Evolutionary conservation across 495 filamentous ascomycete genomes (phyloP).

Genomic region (Letharia lupina): DNA sequence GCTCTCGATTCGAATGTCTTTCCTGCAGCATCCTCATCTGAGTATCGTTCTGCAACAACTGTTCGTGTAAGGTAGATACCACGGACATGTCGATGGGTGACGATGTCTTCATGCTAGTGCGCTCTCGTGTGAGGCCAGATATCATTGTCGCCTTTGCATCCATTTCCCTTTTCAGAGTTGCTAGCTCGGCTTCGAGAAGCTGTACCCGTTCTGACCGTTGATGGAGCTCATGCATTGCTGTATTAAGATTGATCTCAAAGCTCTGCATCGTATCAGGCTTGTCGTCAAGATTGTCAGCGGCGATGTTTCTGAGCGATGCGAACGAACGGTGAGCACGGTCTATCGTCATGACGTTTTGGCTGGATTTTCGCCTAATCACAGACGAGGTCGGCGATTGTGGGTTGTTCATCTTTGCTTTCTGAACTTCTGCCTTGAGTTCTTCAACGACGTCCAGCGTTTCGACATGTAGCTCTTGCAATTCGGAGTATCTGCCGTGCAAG

Average conservation of each 20-base stretch:
- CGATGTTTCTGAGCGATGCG: slow-evolving; percentile 78
- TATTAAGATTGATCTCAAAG: slow-evolving; percentile 85
- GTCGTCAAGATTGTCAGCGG: slow-evolving; percentile 71
- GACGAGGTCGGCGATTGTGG: slow-evolving; percentile 60
- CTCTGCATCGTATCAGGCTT: slow-evolving; percentile 80
- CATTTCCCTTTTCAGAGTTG: slow-evolving; percentile 85
- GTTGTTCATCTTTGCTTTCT: slow-evolving; percentile 59
- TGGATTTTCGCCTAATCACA: slow-evolving; percentile 86
- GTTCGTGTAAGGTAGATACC: slow-evolving; percentile 77
- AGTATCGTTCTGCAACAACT: slow-evolving; percentile 76
- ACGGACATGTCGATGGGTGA: slow-evolving; percentile 89
- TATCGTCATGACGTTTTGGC: slow-evolving; percentile 80
- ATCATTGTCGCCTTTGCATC: slow-evolving; percentile 92
- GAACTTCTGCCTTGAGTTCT: slow-evolving; percentile 76
- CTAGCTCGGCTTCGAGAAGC: slow-evolving; percentile 77
- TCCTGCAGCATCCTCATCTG: slow-evolving; percentile 69
- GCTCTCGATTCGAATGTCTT: slow-evolving; percentile 61
- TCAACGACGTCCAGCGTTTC: slow-evolving; percentile 78
- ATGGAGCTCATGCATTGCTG: slow-evolving; percentile 88
- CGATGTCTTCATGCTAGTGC: slow-evolving; percentile 72
- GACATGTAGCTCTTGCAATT: slow-evolving; percentile 72
- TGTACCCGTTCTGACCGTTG: slow-evolving; percentile 79
- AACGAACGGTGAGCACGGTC: slow-evolving; percentile 92
- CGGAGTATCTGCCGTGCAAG: slow-evolving; percentile 67
- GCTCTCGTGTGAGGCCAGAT: slow-evolving; percentile 82